Evolutionary conservation across 1,284 basidiomycete genomes (phyloP).

Genomic region (Microbotryum lychnidis-dioicae): DNA sequence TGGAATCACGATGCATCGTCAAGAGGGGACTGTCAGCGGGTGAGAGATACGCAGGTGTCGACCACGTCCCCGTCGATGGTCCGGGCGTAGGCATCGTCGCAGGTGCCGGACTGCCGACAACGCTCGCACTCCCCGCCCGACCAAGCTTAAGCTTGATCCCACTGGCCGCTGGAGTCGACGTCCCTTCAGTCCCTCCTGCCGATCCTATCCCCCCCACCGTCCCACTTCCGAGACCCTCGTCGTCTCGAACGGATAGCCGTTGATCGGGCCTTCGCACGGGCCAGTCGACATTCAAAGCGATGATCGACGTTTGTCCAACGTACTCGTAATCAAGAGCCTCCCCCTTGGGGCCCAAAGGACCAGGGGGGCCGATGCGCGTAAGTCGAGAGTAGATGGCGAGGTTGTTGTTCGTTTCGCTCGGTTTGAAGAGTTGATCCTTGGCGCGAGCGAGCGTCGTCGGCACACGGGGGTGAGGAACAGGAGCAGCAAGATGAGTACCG

Average conservation of each 20-base stretch:
- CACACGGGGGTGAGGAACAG: conserved; percentile 26
- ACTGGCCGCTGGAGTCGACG: background rate
- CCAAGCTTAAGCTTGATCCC: conserved; percentile 21
- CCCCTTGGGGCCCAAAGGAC: conserved; percentile 33
- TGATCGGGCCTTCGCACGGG: conserved; percentile 7
- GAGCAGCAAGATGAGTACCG: conserved; percentile 16
- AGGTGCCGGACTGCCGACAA: conserved; percentile 4
- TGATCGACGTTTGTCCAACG: conserved; percentile 17
- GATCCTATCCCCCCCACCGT: background rate
- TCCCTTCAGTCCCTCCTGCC: background rate
- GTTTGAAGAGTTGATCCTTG: conserved; percentile 10
- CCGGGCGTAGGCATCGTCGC: conserved; percentile 2
- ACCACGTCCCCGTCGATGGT: too few relatives aligned
- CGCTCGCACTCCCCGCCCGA: background rate
- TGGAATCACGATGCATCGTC: too few relatives aligned
- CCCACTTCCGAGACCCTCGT: background rate
- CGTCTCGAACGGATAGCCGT: conserved; percentile 9
- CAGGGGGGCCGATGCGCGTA: conserved; percentile 35
- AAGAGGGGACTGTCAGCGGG: too few relatives aligned
- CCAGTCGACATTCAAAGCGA: conserved; percentile 27
- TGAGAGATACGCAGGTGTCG: too few relatives aligned
- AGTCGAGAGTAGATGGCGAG: conserved; percentile 31
- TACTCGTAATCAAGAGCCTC: conserved; percentile 32
- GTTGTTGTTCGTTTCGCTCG: conserved; percentile 15
- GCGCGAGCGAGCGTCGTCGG: conserved; percentile 14